Base-by-base conservation (phyloP, 371 early-diverging fungal species). In the Sanchytrium tribonematis region DNA sequence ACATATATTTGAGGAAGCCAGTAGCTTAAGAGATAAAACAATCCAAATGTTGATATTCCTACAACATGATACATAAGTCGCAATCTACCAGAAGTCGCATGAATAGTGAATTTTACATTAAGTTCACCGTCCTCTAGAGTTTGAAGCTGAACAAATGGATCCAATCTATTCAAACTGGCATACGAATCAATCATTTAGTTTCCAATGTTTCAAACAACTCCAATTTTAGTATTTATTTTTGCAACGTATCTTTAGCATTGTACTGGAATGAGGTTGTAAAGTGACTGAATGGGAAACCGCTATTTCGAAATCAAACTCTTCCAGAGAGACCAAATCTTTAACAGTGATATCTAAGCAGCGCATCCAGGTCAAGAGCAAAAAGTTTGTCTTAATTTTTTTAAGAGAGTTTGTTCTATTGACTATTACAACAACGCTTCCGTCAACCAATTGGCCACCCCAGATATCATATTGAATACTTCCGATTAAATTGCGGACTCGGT, bases 1-100 rank as follows among this genome's bases (percentile, higher is more conserved):
- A 90, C 76, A 78, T 85, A 86, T 76, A 85, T 78, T 29, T 74
- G 74, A 28, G 91, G 89, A 70, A 90, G 76, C 94, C 94, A 93
- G 48, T 90, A 83, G 71, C 83, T 85, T 1, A 89, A 66, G 16
- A 93, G 77, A 73, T 83, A 86, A 0, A 86, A 72, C 17, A 87
- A 48, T 0, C 94, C 94, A 1, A 78, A 75, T 0, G 88, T 81
- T 31, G 86, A 68, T 48, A 88, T n/a, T 30, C 84, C 85, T 1
- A 79, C 71, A 1, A 85, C 0, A 67, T 81, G 76, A 74, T 86
- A 91, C 5, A 84, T 5, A 48, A 48, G 22, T 48, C 22, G 5
- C 5, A 22, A 48, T 12, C 5, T 22, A 12, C 48, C 22, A 12
- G 48, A 48, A 12, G 5, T 22, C 48, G 48, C 48, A 48, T 48